Evolutionary conservation across 495 filamentous ascomycete species (phyloP).

Genomic region (Talaromyces stipitatus): DNA sequence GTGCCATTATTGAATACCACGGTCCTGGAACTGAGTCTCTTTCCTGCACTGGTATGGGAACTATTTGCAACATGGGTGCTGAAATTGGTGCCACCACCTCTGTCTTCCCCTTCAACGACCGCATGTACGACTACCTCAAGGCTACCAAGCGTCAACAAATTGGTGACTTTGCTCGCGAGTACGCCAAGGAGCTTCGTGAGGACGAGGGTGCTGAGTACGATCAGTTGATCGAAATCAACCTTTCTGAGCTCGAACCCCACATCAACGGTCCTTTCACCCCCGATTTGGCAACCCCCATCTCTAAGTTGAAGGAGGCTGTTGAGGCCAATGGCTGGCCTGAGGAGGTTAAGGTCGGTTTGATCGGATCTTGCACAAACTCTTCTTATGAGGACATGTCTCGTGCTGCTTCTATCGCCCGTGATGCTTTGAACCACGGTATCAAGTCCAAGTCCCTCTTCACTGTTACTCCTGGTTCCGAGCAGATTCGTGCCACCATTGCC

Average conservation of each 20-base stretch:
- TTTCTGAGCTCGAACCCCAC: slow-evolving; percentile 90
- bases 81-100: slow-evolving; percentile 97
- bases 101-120: slow-evolving; percentile 98
- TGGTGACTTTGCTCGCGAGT: slow-evolving; percentile 78
- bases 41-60: slow-evolving; percentile 62
- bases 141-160: slow-evolving; percentile 89
- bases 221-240: slow-evolving; percentile 91
- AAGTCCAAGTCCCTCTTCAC: slow-evolving; percentile 93
- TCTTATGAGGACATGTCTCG: slow-evolving; percentile 99
- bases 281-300: slow-evolving; percentile 95
- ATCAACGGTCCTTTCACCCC: slow-evolving; percentile 99
- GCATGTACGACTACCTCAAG: slow-evolving; percentile 90
- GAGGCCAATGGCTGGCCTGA: slow-evolving; percentile 93
- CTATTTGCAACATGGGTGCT: slow-evolving; percentile 76
- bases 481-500: slow-evolving; percentile 92
- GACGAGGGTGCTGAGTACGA: slow-evolving; percentile 96
- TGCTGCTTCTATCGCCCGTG: slow-evolving; percentile 86
- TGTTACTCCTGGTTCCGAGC: slow-evolving; percentile 94
- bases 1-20: slow-evolving; percentile 92
- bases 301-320: slow-evolving; percentile 92
- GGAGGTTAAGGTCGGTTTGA: slow-evolving; percentile 86
- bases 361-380: slow-evolving; percentile 99
- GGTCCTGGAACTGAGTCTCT: slow-evolving; percentile 73
- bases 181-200: slow-evolving; percentile 78
- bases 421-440: slow-evolving; percentile 87